These are phyloP conservation scores for Albizia julibrissin DNA, from an alignment of 306 rosid genomes.

Conservation along the genomic window DNA sequence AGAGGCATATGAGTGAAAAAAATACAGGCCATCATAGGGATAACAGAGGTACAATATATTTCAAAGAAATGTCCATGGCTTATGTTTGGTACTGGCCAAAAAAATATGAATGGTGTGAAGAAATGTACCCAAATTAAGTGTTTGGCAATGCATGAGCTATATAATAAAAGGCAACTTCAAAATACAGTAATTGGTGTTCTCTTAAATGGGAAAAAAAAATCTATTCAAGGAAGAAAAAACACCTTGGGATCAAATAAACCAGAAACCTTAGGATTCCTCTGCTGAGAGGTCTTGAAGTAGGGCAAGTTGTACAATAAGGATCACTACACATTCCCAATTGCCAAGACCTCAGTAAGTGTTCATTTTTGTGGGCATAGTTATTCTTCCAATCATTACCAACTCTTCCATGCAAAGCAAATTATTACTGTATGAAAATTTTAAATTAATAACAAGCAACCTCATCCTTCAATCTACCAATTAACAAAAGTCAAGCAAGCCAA, in stretches of 20 bases:
- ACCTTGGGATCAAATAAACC: constrained; percentile 64
- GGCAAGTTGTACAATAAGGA: constrained; percentile 92
- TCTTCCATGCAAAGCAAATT: constrained; percentile 35
- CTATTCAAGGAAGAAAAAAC: constrained; percentile 34
- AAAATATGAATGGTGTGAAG: neutral
- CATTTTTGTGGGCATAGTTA: constrained; percentile 48
- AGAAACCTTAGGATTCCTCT: constrained; percentile 41
- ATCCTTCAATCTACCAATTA: neutral
- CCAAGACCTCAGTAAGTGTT: too few relatives aligned
- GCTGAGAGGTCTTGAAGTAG: constrained; percentile 60
- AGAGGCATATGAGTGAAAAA: neutral
- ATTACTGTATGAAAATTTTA: constrained; percentile 31
- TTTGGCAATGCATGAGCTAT: neutral
- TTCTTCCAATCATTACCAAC: constrained; percentile 46
- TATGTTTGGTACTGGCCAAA: constrained; percentile 4
- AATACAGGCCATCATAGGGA: neutral
- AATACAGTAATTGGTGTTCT: constrained; percentile 4
- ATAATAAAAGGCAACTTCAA: constrained; percentile 18
- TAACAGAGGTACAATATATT: constrained; percentile 5
- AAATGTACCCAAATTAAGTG: neutral
- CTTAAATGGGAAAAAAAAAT: constrained; percentile 7
- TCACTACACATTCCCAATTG: constrained; percentile 84
- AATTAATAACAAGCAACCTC: constrained; percentile 32
- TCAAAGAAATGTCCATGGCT: constrained; percentile 10
- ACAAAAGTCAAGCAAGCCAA: constrained; percentile 2